Percentiles rank a stretch among this genome's conserved stretches.
These are phyloP conservation scores for Aspergillus ostianus DNA, from an alignment of 495 filamentous ascomycete genomes.

Conservation along the genomic window DNA sequence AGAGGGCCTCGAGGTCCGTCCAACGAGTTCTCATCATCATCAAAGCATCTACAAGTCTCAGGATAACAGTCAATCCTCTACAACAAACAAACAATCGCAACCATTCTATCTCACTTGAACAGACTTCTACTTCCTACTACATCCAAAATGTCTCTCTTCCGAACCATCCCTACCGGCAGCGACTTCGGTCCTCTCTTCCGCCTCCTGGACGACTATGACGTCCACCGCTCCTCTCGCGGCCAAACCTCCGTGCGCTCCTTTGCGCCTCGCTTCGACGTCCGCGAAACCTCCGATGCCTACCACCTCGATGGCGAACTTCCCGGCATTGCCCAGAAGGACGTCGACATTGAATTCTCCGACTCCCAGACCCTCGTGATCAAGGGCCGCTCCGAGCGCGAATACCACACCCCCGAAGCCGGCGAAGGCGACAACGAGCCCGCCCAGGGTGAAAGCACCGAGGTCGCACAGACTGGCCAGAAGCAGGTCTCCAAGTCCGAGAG, in stretches of 20 bases:
- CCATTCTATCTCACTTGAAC: slow-evolving; percentile 1
- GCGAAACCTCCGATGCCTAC: slow-evolving; percentile 67
- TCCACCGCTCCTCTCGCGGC: slow-evolving; percentile 32
- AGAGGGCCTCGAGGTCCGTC: slow-evolving; percentile 9
- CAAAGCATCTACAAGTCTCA: slow-evolving; percentile 11
- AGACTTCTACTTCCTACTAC: slow-evolving; percentile 8
- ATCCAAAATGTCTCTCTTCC: slow-evolving; percentile 42
- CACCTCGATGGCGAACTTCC: slow-evolving; percentile 90
- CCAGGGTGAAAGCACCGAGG: slow-evolving; percentile 18
- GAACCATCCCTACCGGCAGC: slow-evolving; percentile 28
- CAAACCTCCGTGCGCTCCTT: slow-evolving; percentile 47
- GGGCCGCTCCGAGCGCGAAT: slow-evolving; percentile 56
- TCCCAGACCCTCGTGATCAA: slow-evolving; percentile 71
- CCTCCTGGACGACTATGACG: slow-evolving; percentile 45
- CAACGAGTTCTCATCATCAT: slow-evolving; percentile 10
- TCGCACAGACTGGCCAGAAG: slow-evolving; percentile 15
- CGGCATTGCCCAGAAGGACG: slow-evolving; percentile 73
- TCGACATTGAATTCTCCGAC: slow-evolving; percentile 86
- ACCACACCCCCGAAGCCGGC: slow-evolving; percentile 51
- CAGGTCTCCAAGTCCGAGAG: slow-evolving; percentile 26
- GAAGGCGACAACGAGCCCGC: slow-evolving; percentile 31
- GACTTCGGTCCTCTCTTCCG: slow-evolving; percentile 48
- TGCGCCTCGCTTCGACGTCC: slow-evolving; percentile 78
- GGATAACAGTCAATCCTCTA: slow-evolving; percentile 2
- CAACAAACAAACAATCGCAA: slow-evolving; percentile 8